Evolutionary conservation across 305 asterid genomes (phyloP), one percentile per base, ranked within the genome.

Genomic region (Coffea humblotiana): DNA sequence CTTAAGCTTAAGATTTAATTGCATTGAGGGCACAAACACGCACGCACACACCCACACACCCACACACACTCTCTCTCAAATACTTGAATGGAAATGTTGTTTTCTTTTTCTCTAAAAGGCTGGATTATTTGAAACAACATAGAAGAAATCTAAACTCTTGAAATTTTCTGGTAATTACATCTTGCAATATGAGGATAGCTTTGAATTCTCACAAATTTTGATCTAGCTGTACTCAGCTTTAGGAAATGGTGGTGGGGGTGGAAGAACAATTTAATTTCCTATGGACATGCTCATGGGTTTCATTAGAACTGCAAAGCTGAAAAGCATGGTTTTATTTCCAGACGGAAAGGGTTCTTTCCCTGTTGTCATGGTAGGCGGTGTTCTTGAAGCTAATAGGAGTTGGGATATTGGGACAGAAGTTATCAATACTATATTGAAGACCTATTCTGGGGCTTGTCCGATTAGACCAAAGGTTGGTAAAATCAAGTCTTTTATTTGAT

Each of bases 321-420:
- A n/a, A 14, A 54, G 7, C 61, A 32, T 51, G n/a, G 67, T 64
- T 77, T 78, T 66, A 60, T 77, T 48, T 88, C 88, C 96, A 95
- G 99, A 90, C 87, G 94, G 90, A 78, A 91, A 78, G 23, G 90
- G 82, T 82, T 84, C 90, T 85, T 95, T 95, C 89, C 98, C 97
- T 71, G 88, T 95, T 82, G 98, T 95, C 82, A 85, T 95, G 92
- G 98, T 95, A 77, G 99, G 97, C 45, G 99, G 99, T 56, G 97
- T 95, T 78, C 97, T 95, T 70, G 97, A 90, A 87, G 93, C 93
- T 77, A 92, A 95, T 86, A 88, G 84, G 84, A 87, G 76, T 47
- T 95, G 99, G 99, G 94, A 95, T 84, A 86, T 95, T 43, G 99
- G 97, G 72, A 80, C 77, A 78, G 96, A 93, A 88, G 98, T 95